Evolutionary conservation across 352 stramenopile genomes (phyloP).

Genomic region (Thraustochytrium striatum): DNA sequence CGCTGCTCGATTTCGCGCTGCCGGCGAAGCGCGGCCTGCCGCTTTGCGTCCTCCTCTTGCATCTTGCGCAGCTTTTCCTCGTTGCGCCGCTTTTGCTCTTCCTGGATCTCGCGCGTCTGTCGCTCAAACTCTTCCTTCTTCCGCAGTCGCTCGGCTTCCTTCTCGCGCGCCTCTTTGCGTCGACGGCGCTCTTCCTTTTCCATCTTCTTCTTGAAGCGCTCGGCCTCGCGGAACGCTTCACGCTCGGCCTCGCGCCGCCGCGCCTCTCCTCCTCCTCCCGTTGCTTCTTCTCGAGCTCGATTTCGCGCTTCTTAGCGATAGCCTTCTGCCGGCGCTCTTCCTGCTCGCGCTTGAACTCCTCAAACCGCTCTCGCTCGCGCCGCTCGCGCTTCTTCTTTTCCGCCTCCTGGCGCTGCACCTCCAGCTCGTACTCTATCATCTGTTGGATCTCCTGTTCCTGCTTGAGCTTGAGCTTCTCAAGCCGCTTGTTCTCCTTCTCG

Average conservation of each 20-base stretch:
- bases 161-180: conserved; percentile 8
- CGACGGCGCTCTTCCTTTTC: conserved; percentile 2
- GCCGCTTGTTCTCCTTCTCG: conserved; percentile 12
- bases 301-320: conserved; percentile 46
- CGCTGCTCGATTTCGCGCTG: conserved; percentile 20
- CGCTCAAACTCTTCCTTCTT: conserved; percentile 43
- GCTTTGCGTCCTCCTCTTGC: background rate
- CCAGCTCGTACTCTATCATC: conserved; percentile 43
- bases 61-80: conserved; percentile 16
- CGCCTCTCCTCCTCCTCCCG: conserved; percentile 34
- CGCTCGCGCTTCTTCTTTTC: conserved; percentile 26
- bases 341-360: conserved; percentile 10
- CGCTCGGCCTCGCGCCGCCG: conserved; percentile 18
- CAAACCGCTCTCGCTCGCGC: background rate
- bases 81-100: conserved; percentile 31
- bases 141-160: conserved; percentile 22
- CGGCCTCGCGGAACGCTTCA: conserved; percentile 31
- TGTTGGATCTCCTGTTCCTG: conserved; percentile 46
- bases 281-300: conserved; percentile 14
- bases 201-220: conserved; percentile 35
- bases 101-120: conserved; percentile 29
- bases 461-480: conserved; percentile 42
- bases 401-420: conserved; percentile 26
- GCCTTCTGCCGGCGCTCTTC: conserved; percentile 2
- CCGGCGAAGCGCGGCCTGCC: background rate